These are phyloP conservation scores for Lizonia empirigonia DNA, from an alignment of 2,329 filamentous ascomycete genomes.

Conservation along the genomic window DNA sequence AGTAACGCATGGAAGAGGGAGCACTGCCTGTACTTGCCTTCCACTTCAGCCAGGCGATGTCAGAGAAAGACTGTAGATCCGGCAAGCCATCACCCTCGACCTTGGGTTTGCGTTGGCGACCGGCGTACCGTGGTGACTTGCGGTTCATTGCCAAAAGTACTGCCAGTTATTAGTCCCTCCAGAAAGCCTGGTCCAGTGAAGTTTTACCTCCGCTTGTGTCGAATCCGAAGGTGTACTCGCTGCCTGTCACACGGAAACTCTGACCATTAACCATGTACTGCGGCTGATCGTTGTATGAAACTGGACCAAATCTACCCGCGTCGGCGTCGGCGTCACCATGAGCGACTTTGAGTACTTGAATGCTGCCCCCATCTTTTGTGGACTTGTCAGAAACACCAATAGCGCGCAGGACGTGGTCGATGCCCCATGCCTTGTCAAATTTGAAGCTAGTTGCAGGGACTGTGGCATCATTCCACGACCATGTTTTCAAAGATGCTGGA, in stretches of 20 bases:
- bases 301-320: conserved; percentile 1
- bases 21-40: not conserved
- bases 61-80: conserved; percentile 8
- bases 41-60: conserved; percentile 13
- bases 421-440: conserved; percentile 1
- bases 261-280: not conserved
- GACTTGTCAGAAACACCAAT: conserved; percentile 9
- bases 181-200: too few species aligned
- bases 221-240: conserved; percentile 12
- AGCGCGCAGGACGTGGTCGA: conserved; percentile 6
- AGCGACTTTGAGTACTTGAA: not conserved
- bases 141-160: conserved; percentile 11
- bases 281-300: conserved; percentile 2
- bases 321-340: conserved; percentile 6
- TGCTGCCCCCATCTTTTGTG: conserved; percentile 3
- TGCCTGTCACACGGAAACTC: conserved; percentile 6
- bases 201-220: conserved; percentile 4
- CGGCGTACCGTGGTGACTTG: conserved; percentile 12
- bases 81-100: conserved; percentile 6
- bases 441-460: not conserved
- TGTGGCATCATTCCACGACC: conserved; percentile 1
- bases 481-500: not conserved
- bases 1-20: conserved; percentile 9
- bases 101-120: conserved; percentile 7
- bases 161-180: not conserved